These are phyloP conservation scores for Apiospora aurea DNA, from an alignment of 2,329 filamentous ascomycete species.

Conservation along the genomic window DNA sequence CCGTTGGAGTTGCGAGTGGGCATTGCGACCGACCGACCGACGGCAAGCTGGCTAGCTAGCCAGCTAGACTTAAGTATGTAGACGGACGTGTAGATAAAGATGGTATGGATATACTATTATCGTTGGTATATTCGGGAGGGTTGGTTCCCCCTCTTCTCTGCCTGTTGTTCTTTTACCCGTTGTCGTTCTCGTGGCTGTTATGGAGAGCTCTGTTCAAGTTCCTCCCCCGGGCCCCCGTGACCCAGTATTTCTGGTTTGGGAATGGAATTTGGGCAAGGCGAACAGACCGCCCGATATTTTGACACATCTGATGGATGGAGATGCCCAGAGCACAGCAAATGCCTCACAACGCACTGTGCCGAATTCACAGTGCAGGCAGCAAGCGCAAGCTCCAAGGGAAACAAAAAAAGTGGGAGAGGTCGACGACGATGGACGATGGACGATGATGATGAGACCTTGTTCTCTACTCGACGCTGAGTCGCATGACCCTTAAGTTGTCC, in stretches of 20 bases:
- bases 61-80: no score
- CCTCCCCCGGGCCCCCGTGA: no score
- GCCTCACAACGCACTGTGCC: neutral
- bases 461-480: neutral
- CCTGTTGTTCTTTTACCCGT: neutral
- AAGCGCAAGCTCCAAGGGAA: neutral
- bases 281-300: neutral
- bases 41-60: no score
- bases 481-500: neutral
- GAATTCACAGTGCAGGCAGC: neutral
- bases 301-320: constrained; percentile 1
- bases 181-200: neutral
- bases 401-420: neutral
- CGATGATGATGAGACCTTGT: neutral
- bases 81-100: neutral
- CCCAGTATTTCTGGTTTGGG: no score
- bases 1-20: no score
- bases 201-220: neutral
- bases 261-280: neutral
- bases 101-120: no score
- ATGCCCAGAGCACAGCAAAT: neutral
- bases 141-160: neutral
- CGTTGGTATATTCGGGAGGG: neutral
- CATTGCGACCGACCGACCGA: no score
- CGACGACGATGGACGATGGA: neutral